These are phyloP conservation scores for Aspergillus calidoustus DNA, from an alignment of 2,329 filamentous ascomycete genomes.

Conservation along the genomic window DNA sequence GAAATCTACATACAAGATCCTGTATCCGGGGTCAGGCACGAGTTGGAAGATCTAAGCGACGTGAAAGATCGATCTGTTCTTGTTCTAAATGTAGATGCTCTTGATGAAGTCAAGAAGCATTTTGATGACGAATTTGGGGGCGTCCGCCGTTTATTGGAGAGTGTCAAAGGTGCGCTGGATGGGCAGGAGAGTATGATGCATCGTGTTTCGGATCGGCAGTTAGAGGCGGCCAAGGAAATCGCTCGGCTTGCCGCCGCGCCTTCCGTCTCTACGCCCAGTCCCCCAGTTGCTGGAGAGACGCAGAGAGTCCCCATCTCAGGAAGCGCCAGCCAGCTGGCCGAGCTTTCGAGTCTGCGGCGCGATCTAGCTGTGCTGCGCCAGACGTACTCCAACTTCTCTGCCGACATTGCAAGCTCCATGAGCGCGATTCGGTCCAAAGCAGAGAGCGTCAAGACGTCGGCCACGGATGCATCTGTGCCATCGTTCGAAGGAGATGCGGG, in stretches of 20 bases:
- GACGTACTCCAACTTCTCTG: slow-evolving; percentile 88
- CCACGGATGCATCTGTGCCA: slow-evolving; percentile 72
- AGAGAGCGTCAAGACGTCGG: slow-evolving; percentile 74
- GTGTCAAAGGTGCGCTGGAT: slow-evolving; percentile 80
- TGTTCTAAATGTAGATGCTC: slow-evolving; percentile 88
- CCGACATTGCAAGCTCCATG: slow-evolving; percentile 89
- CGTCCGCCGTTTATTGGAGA: slow-evolving; percentile 80
- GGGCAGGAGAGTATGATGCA: slow-evolving; percentile 83
- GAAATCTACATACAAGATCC: slow-evolving; percentile 99
- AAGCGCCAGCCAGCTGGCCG: slow-evolving; percentile 68
- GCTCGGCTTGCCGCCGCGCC: slow-evolving; percentile 65
- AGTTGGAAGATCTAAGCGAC: slow-evolving; percentile 89
- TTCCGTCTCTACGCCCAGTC: slow-evolving; percentile 32
- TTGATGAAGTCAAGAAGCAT: slow-evolving; percentile 95
- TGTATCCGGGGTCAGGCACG: slow-evolving; percentile 92
- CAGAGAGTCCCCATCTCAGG: slow-evolving; percentile 35
- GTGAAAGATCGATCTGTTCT: slow-evolving; percentile 94
- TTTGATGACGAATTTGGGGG: slow-evolving; percentile 89
- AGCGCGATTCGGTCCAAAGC: slow-evolving; percentile 80
- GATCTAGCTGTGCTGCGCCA: slow-evolving; percentile 92
- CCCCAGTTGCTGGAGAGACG: slow-evolving; percentile 31
- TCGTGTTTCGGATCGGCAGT: slow-evolving; percentile 85
- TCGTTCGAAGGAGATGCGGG: slow-evolving; percentile 77
- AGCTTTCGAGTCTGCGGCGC: slow-evolving; percentile 80
- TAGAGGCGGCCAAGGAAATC: slow-evolving; percentile 87